Evolutionary conservation across 192 early-diverging fungal genomes (phyloP).

Genomic region (Umbelopsis ramanniana): DNA sequence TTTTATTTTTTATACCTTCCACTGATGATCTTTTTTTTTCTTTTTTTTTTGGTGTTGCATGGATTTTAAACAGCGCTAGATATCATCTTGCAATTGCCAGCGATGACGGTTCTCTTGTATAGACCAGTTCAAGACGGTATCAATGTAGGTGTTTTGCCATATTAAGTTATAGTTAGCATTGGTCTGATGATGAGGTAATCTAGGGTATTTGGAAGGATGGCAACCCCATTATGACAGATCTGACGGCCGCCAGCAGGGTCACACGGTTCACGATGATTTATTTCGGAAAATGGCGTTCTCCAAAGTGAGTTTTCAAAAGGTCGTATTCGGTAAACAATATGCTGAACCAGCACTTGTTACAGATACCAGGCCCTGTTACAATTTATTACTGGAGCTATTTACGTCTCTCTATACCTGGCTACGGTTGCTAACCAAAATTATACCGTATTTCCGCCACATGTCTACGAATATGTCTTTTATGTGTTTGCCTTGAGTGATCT

Average conservation of each 20-base stretch:
- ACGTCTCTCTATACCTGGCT: conserved; percentile 26
- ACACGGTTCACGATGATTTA: background rate
- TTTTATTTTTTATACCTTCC: background rate
- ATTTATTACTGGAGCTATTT: conserved; percentile 16
- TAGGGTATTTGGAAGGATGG: conserved; percentile 35
- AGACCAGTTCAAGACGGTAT: conserved; percentile 21
- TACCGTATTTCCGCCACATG: background rate
- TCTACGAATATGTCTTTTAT: conserved; percentile 37
- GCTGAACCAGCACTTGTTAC: background rate
- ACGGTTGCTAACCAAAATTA: conserved; percentile 27
- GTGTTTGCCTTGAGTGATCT: conserved; percentile 28
- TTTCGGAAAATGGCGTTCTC: conserved; percentile 23
- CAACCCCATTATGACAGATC: conserved; percentile 16
- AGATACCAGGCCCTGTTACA: conserved; percentile 32
- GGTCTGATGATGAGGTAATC: background rate
- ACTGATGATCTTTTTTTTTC: background rate
- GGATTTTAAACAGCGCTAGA: conserved; percentile 25
- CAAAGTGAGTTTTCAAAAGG: conserved; percentile 2
- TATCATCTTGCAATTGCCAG: conserved; percentile 31
- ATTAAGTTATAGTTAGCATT: background rate
- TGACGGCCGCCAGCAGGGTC: background rate
- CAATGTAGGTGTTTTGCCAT: conserved; percentile 23
- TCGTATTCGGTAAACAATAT: background rate
- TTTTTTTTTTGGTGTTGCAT: background rate
- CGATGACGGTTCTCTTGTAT: conserved; percentile 21